Base-by-base conservation (phyloP, 2,329 filamentous ascomycete genomes). In the Colletotrichum aenigma region DNA sequence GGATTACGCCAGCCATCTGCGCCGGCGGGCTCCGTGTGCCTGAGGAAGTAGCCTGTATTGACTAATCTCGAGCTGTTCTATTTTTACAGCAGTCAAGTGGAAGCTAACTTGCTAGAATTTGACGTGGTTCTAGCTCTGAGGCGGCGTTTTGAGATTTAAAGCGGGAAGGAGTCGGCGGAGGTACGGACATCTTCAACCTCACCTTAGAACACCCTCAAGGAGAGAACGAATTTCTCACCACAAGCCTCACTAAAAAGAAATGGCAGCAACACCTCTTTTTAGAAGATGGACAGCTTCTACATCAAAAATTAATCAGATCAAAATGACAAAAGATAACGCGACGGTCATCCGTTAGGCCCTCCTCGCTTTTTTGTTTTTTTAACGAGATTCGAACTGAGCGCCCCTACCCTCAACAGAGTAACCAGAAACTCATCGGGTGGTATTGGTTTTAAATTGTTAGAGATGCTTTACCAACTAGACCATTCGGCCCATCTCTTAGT, bases 201-300 rank as follows among this genome's bases (percentile, higher is more conserved):
- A 48, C 9, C 38, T n/a, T n/a, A n/a, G 9, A 12, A 48, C 38
- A 48, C 38, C 2, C 6, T 43, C 38, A 48, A 12, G 38, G 38
- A 48, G n/a, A 9, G 16, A 18, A 9, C 38, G 4, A 43, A n/a
- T 18, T 2, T 18, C 38, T 3, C 18, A n/a, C 4, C 38, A 43
- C 38, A 5, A 12, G 38, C 38, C 18, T 43, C 38, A 43, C 18
- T 8, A 10, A 43, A 43, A 43, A 1, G 1, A 6, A 43, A 10
- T n/a, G 0, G 38, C 38, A 43, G 18, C 9, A 43, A 12, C 9
- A n/a, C 38, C 9, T n/a, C 38, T 0, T 10, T n/a, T 48, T 48
- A 0, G 0, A n/a, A 7, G 38, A n/a, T n/a, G 9, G 9, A 7
- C 5, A n/a, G 9, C 38, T n/a, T 48, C 9, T 48, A 7, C 9